Evolutionary conservation across 2,329 filamentous ascomycete species (phyloP), one percentile per base, ranked within the genome.

Genomic region (Coleophoma crateriformis): DNA sequence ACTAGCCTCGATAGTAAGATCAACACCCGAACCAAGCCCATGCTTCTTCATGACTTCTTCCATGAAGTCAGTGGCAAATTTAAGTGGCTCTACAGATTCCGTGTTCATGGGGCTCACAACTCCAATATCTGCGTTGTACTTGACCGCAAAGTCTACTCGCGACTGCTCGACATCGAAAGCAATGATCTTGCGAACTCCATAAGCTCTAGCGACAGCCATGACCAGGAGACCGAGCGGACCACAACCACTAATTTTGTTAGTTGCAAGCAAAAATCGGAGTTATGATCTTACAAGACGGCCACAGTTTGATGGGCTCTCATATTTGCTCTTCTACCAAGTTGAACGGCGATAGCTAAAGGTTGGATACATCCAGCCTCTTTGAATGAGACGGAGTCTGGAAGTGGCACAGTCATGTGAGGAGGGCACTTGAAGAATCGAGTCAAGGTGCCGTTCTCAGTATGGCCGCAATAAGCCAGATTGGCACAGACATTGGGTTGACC

Each of bases 281-380:
- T 19, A 17, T 12, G 19, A 7, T 48, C 61, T 53, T 46, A 64
- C 61, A 64, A 64, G 15, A 64, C 59, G 0, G 59, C 61, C 49
- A 64, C 40, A 7, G 56, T 62, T 40, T 64, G 54, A 42, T 57
- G 46, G 2, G 54, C 45, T 54, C 13, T 54, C 11, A 63, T 48
- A 4, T 48, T 47, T 2, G 76, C 79, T 60, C 79, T 76, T 45
- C 74, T 70, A 20, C 75, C 75, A 41, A 82, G 76, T 60, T 84
- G 81, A n/a, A 84, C 79, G 0, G 78, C 81, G 42, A 84, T 79
- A 15, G 76, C 73, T 33, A 84, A 71, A 2, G 81, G 81, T 67
- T 87, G 84, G 58, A 87, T 78, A 37, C 85, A 64, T 4, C 84
- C 84, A 33, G 82, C 84, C 60, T 87, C 81, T 56, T 85, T 78